phyloP scores from a whole-genome alignment of 441 rosid genomes.

The Dalechampia spathulata region DNA sequence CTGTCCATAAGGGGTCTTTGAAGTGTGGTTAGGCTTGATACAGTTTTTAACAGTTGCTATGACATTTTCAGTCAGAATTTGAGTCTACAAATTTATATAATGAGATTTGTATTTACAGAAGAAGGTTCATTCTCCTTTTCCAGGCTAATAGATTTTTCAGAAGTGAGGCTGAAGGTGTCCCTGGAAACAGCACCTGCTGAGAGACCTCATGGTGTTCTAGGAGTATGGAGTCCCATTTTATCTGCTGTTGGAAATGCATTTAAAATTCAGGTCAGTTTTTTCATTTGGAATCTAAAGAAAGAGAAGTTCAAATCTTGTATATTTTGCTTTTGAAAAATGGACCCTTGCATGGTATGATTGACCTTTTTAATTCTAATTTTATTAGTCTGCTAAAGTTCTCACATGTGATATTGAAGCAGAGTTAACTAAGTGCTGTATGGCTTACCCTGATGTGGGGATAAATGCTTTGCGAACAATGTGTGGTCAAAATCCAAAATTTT shows the following conservation, averaged over 20 bases:
- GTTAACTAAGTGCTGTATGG: neutral
- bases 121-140: constrained; percentile 11
- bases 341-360: neutral
- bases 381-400: neutral
- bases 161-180: constrained; percentile 82
- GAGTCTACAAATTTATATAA: neutral
- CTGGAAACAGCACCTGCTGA: constrained; percentile 90
- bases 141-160: constrained; percentile 98
- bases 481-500: neutral
- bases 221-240: constrained; percentile 95
- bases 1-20: too few species aligned
- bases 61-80: too few species aligned
- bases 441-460: neutral
- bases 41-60: too few species aligned
- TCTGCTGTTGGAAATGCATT: constrained; percentile 99
- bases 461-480: neutral
- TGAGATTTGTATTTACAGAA: neutral
- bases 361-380: neutral
- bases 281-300: neutral
- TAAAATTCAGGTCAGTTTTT: constrained; percentile 67
- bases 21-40: too few species aligned
- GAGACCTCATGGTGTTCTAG: constrained; percentile 94
- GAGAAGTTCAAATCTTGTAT: neutral
- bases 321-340: neutral
- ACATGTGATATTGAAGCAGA: neutral